Base-by-base conservation (phyloP, 2,329 filamentous ascomycete species). In the Clarireedia sp. region DNA sequence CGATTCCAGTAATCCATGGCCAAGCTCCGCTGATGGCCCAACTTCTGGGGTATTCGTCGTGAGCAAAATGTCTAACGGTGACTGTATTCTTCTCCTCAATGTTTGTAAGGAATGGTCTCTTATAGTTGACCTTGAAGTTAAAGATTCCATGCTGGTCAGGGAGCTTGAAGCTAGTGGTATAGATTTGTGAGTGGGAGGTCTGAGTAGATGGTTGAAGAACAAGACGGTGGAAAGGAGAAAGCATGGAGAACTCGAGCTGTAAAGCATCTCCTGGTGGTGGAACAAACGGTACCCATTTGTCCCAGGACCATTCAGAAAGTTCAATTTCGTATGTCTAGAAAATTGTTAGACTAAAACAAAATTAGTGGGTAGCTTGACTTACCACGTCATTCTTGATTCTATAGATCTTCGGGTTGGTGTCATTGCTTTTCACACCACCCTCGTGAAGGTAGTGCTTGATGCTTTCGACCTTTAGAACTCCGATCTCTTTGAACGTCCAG, bases 111-210 rank as follows among this genome's bases (percentile, higher is more conserved):
- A 96, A 95, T 1, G 92, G 90, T 6, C 94, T 85, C 78, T 95
- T 95, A 80, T 97, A 96, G 79, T 96, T 95, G 72, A 97, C 80
- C 69, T 86, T 83, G 80, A 99, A 97, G 75, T 95, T 95, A 80
- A 97, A 99, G 74, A 99, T 96, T 69, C 94, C 94, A 75, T 99
- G 94, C 74, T 99, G 94, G 71, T 99, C 94, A 4, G 94, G 94
- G 3, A 92, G 80, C 61, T 79, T 87, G 74, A 99, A 96, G 23
- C 81, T 79, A 46, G 81, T 79, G 60, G 80, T 79, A 76, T 86
- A 99, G 59, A 87, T 79, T 49, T 88, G 85, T 61, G 84, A 83
- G 65, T 89, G 85, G 54, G 78, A 72, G 1, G 83, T 86, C 24
- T 76, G 77, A 33, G 73, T 71, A 9, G 76, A 70, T 14, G 82